Evolutionary conservation across 441 rosid species (phyloP).

Genomic region (Mallotus repandus): DNA sequence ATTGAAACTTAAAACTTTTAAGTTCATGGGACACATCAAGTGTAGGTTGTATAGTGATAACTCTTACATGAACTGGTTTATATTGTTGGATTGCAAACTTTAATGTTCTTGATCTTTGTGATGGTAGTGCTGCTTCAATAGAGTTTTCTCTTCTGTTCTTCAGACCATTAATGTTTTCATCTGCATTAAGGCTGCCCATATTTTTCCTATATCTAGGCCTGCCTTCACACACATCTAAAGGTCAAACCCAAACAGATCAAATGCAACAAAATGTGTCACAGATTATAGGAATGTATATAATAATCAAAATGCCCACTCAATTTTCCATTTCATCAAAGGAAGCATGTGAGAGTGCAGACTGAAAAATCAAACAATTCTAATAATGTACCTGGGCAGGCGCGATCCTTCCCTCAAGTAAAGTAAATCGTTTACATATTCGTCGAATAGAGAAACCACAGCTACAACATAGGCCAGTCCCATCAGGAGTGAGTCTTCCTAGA

Average conservation of each 20-base stretch:
- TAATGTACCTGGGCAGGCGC: slow-evolving; percentile 63
- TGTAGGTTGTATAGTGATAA: background rate
- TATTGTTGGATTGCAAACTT: slow-evolving; percentile 57
- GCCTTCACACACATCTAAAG: slow-evolving; percentile 44
- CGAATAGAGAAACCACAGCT: slow-evolving; percentile 65
- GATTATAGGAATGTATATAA: background rate
- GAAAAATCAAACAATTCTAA: background rate
- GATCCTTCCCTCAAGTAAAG: slow-evolving; percentile 85
- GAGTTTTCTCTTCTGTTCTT: slow-evolving; percentile 50
- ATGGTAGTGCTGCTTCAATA: slow-evolving; percentile 39
- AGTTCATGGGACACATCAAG: background rate
- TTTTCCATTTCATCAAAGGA: background rate
- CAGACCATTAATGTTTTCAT: slow-evolving; percentile 34
- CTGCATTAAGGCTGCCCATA: slow-evolving; percentile 28
- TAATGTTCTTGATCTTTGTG: slow-evolving; percentile 55
- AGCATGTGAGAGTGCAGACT: background rate
- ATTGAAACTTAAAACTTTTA: slow-evolving; percentile 2
- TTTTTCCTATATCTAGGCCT: slow-evolving; percentile 72
- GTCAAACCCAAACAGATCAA: slow-evolving; percentile 17
- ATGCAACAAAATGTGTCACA: background rate
- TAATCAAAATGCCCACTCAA: no score
- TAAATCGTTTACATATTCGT: slow-evolving; percentile 79
- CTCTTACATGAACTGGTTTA: slow-evolving; percentile 64
- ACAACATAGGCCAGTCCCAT: slow-evolving; percentile 68
- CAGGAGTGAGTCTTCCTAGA: slow-evolving; percentile 69